Base-by-base conservation (phyloP, 257 asterid species). In the Ocimum tenuiflorum region DNA sequence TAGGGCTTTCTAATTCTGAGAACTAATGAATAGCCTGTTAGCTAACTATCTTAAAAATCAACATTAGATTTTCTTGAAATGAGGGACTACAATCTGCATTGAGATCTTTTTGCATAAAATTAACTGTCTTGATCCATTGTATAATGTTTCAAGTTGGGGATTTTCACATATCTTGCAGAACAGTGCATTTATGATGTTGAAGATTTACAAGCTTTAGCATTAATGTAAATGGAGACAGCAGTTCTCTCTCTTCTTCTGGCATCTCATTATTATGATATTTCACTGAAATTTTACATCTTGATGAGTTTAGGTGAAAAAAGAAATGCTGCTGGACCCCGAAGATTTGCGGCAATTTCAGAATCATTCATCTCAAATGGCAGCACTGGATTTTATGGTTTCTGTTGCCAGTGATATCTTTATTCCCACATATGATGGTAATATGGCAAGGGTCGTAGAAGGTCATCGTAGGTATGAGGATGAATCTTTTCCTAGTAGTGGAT, bases 381-480 rank as follows among this genome's bases (percentile, higher is more conserved):
- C 97, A 51, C 87, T 91, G 2, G 97, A 91, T 82, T 91, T 88
- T 66, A 76, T 91, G 80, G 97, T 91, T 52, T 91, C 97, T 43
- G 81, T 80, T 64, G 89, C 96, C 60, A 88, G 97, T 76, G 68
- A 81, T 76, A 83, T 84, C 12, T 88, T 88, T 62, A 74, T 88
- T 72, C 97, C 97, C 63, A 91, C 97, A 8, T 90, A 91, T 46
- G 96, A 91, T 46, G 97, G 97, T n/a, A 91, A 91, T 74, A 91
- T 91, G 97, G 97, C 97, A 66, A 85, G 91, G 63, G 80, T 91
- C 0, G 97, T 91, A 19, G 97, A 88, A 86, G 97, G 97, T 73
- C 94, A 91, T 75, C 95, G 97, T 29, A 88, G 97, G 97, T 85
- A 86, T 49, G 53, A 6, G 39, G 24, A 38, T 61, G 31, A 75